Evolutionary conservation across 176 grass and related monocot species (phyloP).

Genomic region (Ensete ventricosum): DNA sequence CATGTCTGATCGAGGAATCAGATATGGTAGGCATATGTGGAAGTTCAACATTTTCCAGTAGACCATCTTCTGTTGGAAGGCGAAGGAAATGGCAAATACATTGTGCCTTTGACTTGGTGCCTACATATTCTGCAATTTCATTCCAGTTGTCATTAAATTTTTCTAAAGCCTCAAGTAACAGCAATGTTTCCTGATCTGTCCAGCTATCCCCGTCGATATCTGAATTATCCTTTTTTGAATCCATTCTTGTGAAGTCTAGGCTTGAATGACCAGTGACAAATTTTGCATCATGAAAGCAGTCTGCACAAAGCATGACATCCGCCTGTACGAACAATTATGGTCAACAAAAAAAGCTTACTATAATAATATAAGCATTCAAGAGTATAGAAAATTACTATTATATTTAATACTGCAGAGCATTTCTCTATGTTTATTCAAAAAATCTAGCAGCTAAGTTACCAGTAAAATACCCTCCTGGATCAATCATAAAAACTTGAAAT

Average conservation of each 20-base stretch:
- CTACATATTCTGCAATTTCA: conserved; percentile 81
- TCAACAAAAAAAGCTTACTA: not conserved
- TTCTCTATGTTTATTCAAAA: too few species aligned
- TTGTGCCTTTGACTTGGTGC: conserved; percentile 85
- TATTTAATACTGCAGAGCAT: too few species aligned
- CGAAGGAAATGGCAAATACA: conserved; percentile 95
- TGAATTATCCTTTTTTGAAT: conserved; percentile 46
- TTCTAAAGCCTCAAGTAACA: conserved; percentile 84
- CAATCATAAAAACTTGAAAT: too few species aligned
- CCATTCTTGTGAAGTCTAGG: conserved; percentile 65
- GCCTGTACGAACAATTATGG: conserved; percentile 33
- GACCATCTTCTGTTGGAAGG: conserved; percentile 66
- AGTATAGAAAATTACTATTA: not conserved
- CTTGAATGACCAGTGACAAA: conserved; percentile 75
- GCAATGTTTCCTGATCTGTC: conserved; percentile 81
- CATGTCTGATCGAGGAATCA: conserved; percentile 9
- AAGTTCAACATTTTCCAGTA: conserved; percentile 74
- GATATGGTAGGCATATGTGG: conserved; percentile 23
- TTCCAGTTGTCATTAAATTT: conserved; percentile 84
- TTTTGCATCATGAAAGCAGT: conserved; percentile 78
- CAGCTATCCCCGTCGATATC: conserved; percentile 58
- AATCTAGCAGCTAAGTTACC: too few species aligned
- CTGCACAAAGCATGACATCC: conserved; percentile 60
- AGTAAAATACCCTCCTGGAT: too few species aligned
- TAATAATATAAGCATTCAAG: conserved; percentile 9